Evolutionary conservation across 371 early-diverging fungal species (phyloP).

Genomic region (Circinella minor): DNA sequence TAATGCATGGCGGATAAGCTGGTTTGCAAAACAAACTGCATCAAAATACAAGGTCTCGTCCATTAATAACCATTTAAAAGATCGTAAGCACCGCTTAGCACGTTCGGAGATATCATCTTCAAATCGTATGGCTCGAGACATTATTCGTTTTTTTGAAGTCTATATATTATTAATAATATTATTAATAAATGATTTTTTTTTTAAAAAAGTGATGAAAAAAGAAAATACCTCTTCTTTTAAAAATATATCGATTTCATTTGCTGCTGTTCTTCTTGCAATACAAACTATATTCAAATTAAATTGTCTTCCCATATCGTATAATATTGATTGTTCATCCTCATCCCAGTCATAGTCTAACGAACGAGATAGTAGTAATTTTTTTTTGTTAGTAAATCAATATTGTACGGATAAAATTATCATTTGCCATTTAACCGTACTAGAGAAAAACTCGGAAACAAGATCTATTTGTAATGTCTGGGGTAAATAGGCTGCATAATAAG

Average conservation of each 20-base stretch:
- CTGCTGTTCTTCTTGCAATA: slow-evolving; percentile 2
- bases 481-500: slow-evolving; percentile 26
- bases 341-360: slow-evolving; percentile 30
- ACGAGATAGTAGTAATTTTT: not conserved
- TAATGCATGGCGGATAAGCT: slow-evolving; percentile 7
- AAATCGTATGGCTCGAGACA: not conserved
- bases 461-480: slow-evolving; percentile 18
- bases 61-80: slow-evolving; percentile 13
- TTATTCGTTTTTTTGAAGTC: not conserved
- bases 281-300: slow-evolving; percentile 18
- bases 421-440: slow-evolving; percentile 17
- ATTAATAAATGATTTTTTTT: not conserved
- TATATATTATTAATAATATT: not conserved
- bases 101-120: slow-evolving; percentile 5
- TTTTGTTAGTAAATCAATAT: not conserved
- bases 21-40: slow-evolving; percentile 2
- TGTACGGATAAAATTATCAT: no score
- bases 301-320: slow-evolving; percentile 26
- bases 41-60: slow-evolving; percentile 9
- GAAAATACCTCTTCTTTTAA: slow-evolving; percentile 2
- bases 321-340: slow-evolving; percentile 22
- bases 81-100: slow-evolving; percentile 8
- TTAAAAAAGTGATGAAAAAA: not conserved
- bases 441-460: slow-evolving; percentile 28
- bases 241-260: not conserved